These are phyloP conservation scores for Yamadazyma insecticola DNA, from an alignment of 805 yeast genomes.

Conservation along the genomic window DNA sequence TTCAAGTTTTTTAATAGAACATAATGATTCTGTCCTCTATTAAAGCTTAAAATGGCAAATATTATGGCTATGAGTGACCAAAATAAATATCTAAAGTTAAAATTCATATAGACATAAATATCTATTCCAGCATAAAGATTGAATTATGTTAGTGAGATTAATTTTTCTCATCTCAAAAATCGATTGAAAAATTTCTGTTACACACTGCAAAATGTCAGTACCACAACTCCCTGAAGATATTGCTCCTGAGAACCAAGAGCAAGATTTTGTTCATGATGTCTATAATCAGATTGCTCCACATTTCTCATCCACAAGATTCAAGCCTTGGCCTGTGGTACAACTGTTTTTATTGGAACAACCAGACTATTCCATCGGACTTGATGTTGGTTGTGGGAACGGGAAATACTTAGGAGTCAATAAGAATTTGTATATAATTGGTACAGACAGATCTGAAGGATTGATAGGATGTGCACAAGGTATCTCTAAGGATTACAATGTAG, in stretches of 20 bases:
- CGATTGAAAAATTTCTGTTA: too few species aligned
- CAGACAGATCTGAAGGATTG: conserved; percentile 67
- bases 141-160: too few species aligned
- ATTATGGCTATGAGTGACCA: too few species aligned
- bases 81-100: too few species aligned
- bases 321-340: conserved; percentile 97
- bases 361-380: conserved; percentile 70
- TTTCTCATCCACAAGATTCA: conserved; percentile 89
- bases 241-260: conserved; percentile 60
- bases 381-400: conserved; percentile 97
- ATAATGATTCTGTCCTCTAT: too few species aligned
- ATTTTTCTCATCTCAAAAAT: too few species aligned
- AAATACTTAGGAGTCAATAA: conserved; percentile 76
- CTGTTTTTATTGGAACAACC: conserved; percentile 49
- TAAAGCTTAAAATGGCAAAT: too few species aligned
- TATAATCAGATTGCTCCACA: conserved; percentile 91
- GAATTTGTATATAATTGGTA: conserved; percentile 67
- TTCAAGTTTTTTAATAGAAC: too few species aligned
- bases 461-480: conserved; percentile 56
- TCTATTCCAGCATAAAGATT: too few species aligned
- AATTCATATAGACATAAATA: too few species aligned
- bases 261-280: conserved; percentile 80
- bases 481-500: conserved; percentile 44
- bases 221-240: conserved; percentile 12
- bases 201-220: too few species aligned